Conservation (phyloP, 176 grass and related monocot species). For the Musa itinerans region DNA sequence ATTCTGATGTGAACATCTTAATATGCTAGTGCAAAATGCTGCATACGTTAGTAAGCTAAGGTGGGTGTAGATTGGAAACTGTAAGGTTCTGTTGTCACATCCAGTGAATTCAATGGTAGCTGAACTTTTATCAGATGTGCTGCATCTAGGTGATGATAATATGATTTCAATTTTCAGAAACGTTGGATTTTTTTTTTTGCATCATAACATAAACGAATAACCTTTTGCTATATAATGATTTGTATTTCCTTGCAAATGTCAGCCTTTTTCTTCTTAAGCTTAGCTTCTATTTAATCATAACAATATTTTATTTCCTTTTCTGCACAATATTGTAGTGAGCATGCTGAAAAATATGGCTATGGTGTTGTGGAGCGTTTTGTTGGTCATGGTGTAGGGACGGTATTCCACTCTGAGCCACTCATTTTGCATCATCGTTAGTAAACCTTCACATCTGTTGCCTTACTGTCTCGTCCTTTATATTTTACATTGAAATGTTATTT, state of each 20-base stretch:
- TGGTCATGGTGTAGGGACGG: conserved; percentile 72
- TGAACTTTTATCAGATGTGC: too few species aligned
- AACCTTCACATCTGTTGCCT: neutral
- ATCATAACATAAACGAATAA: neutral
- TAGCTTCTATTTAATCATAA: neutral
- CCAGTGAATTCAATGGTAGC: too few species aligned
- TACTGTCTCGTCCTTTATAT: neutral
- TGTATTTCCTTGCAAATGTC: neutral
- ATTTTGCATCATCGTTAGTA: conserved; percentile 83
- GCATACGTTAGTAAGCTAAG: too few species aligned
- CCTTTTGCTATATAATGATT: too few species aligned
- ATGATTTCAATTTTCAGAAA: too few species aligned
- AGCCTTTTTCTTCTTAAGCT: neutral
- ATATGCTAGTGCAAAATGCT: too few species aligned
- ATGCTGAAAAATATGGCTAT: conserved; percentile 66
- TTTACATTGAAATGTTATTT: neutral
- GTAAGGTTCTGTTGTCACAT: too few species aligned
- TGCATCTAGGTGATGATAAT: too few species aligned
- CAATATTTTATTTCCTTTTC: neutral
- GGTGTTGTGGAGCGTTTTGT: conserved; percentile 76
- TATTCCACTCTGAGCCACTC: conserved; percentile 84
- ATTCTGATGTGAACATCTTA: too few species aligned
- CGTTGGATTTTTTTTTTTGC: neutral
- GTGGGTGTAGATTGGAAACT: too few species aligned
- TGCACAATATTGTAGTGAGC: conserved; percentile 31